A percentile compares a stretch with the other conserved stretches of the same genome.
Conservation (phyloP, 2,329 filamentous ascomycete genomes). For the Apiospora koreana region DNA sequence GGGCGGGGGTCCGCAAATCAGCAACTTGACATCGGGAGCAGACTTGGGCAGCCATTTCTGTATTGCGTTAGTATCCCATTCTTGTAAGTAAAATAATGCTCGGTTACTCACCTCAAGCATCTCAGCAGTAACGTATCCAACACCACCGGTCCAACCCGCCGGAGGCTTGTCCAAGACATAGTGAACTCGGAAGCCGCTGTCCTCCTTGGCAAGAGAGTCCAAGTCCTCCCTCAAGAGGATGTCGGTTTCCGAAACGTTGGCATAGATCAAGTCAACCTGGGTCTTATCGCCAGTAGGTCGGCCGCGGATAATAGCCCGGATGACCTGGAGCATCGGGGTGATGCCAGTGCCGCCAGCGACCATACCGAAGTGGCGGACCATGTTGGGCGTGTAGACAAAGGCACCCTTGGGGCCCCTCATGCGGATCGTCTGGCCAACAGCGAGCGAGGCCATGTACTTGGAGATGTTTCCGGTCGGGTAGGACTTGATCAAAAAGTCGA, state of each 20-base stretch:
- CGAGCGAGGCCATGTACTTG: conserved; percentile 82
- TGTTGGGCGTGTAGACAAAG: conserved; percentile 96
- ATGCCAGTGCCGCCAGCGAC: conserved; percentile 97
- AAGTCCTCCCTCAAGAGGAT: conserved; percentile 93
- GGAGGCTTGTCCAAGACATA: conserved; percentile 97
- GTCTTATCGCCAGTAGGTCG: conserved; percentile 79
- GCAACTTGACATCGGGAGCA: conserved; percentile 85
- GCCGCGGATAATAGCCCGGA: conserved; percentile 85
- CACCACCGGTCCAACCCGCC: conserved; percentile 85
- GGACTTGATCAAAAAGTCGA: conserved; percentile 97
- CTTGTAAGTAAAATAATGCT: background rate
- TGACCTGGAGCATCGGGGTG: conserved; percentile 96
- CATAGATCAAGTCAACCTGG: conserved; percentile 92
- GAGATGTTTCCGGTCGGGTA: conserved; percentile 98
- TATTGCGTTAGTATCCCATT: conserved; percentile 26
- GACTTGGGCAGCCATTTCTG: conserved; percentile 81
- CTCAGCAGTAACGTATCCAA: conserved; percentile 91
- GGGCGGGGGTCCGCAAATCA: conserved; percentile 92
- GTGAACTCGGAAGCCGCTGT: conserved; percentile 82
- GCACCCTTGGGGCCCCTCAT: conserved; percentile 94
- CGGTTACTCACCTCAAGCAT: conserved; percentile 76
- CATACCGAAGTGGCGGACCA: conserved; percentile 97
- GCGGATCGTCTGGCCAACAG: conserved; percentile 84
- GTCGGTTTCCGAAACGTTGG: conserved; percentile 91
- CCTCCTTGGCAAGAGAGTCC: conserved; percentile 74